Conservation (phyloP, 1,284 basidiomycete species). For the Puccinia coronata region DNA sequence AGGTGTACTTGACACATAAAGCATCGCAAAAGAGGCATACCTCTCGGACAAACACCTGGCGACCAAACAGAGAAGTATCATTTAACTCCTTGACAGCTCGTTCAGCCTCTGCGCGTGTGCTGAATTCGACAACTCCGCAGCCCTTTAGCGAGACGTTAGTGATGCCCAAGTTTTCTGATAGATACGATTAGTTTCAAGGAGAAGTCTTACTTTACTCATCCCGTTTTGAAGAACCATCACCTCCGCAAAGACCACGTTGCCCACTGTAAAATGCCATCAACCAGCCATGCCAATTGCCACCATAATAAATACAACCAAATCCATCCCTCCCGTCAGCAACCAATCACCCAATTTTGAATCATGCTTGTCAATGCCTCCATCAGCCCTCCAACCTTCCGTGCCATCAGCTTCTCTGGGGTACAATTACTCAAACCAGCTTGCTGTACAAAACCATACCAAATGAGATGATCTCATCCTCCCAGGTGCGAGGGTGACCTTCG, state of each 20-base stretch:
- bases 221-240: slow-evolving; percentile 94
- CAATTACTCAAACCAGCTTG: neutral
- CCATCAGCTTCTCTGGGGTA: slow-evolving; percentile 24
- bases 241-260: slow-evolving; percentile 95
- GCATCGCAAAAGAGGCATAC: slow-evolving; percentile 62
- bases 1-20: slow-evolving; percentile 2
- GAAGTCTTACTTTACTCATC: slow-evolving; percentile 83
- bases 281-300: slow-evolving; percentile 24
- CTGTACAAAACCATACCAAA: slow-evolving; percentile 1
- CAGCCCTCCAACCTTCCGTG: neutral
- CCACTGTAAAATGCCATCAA: slow-evolving; percentile 52
- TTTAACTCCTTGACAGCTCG: slow-evolving; percentile 81
- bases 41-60: slow-evolving; percentile 93
- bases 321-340: slow-evolving; percentile 50
- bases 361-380: slow-evolving; percentile 7
- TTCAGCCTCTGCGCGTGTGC: slow-evolving; percentile 77
- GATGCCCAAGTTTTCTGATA: neutral
- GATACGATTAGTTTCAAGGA: neutral
- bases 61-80: slow-evolving; percentile 81
- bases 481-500: neutral
- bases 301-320: slow-evolving; percentile 47
- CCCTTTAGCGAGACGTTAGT: slow-evolving; percentile 23
- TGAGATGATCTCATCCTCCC: neutral
- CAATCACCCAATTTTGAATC: slow-evolving; percentile 37
- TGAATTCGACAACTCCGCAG: slow-evolving; percentile 85